These are phyloP conservation scores for Pyrus bretschneideri DNA, from an alignment of 306 rosid species.

Conservation along the genomic window DNA sequence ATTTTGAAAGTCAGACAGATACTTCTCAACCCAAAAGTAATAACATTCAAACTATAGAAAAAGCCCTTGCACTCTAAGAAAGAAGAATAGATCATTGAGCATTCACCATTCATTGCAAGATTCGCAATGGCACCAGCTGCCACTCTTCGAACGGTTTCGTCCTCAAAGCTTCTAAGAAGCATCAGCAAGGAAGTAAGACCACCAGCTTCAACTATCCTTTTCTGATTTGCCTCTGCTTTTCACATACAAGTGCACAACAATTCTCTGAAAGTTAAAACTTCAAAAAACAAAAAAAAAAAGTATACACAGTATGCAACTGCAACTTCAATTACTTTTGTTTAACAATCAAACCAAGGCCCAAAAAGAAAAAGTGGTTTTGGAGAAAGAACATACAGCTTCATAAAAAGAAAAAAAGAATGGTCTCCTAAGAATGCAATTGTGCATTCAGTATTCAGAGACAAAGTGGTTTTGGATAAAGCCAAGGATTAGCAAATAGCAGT, in stretches of 20 bases:
- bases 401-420: not conserved
- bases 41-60: slow-evolving; percentile 11
- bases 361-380: not conserved
- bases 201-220: slow-evolving; percentile 91
- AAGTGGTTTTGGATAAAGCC: not conserved
- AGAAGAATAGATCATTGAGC: not conserved
- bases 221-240: slow-evolving; percentile 82
- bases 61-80: slow-evolving; percentile 5
- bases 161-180: slow-evolving; percentile 96
- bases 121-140: slow-evolving; percentile 99
- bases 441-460: not conserved
- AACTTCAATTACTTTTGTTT: not conserved
- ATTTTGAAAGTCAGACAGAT: not conserved
- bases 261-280: not conserved
- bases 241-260: slow-evolving; percentile 20
- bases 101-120: slow-evolving; percentile 93
- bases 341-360: not conserved
- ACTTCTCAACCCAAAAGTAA: slow-evolving; percentile 8
- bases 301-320: not conserved
- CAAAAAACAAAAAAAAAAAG: not conserved
- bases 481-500: not conserved
- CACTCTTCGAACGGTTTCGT: slow-evolving; percentile 92
- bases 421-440: not conserved
- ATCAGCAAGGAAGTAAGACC: slow-evolving; percentile 87
- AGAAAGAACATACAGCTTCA: not conserved